Conservation (phyloP, 192 early-diverging fungal species). For the Umbelopsis sp. region DNA sequence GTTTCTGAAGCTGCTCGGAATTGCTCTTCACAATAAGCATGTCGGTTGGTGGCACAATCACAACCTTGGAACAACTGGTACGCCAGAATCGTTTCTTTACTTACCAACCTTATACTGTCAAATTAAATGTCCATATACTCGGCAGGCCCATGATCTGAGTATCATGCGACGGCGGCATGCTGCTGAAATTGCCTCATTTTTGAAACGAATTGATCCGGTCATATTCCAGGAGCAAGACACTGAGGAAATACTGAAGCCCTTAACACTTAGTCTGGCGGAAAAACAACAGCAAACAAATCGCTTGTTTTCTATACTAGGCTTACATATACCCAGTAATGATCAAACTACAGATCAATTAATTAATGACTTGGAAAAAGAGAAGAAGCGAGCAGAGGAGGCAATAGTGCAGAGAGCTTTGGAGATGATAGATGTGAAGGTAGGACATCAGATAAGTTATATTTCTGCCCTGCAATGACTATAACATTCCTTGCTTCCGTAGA, state of each 20-base stretch:
- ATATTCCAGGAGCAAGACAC: neutral
- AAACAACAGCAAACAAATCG: neutral
- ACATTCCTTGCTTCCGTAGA: too few species aligned
- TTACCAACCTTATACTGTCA: too few species aligned
- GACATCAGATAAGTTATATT: too few species aligned
- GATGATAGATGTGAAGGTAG: too few species aligned
- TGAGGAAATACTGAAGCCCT: neutral
- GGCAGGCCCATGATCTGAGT: neutral
- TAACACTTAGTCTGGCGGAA: neutral
- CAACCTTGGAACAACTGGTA: too few species aligned
- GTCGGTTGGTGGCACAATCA: too few species aligned
- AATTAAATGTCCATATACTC: neutral
- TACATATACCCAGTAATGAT: neutral
- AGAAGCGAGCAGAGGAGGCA: neutral
- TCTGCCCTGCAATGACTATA: too few species aligned
- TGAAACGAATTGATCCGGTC: slow-evolving; percentile 2
- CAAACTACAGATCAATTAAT: neutral
- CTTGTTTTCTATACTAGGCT: neutral
- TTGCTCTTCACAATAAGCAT: too few species aligned
- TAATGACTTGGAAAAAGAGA: neutral
- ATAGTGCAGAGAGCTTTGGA: too few species aligned
- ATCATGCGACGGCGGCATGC: neutral
- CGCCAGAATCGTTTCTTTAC: too few species aligned
- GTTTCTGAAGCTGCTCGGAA: too few species aligned
- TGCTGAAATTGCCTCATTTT: neutral